Conservation (phyloP, 441 rosid genomes). For the Bruguiera hainesii region DNA sequence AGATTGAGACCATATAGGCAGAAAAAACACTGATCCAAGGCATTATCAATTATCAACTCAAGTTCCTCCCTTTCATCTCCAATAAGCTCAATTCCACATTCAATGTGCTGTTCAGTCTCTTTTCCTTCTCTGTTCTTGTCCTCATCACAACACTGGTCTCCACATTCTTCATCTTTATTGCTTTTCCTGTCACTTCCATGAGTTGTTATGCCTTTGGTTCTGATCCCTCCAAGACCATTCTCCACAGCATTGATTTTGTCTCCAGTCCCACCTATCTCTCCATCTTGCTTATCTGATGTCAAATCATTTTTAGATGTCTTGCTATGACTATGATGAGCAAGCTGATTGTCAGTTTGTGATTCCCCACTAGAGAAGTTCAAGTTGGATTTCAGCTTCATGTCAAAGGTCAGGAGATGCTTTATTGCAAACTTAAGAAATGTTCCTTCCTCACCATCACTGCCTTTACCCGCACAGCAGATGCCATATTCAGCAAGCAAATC, state of each 20-base stretch:
- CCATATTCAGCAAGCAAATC: constrained; percentile 95
- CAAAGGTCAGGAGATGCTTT: constrained; percentile 91
- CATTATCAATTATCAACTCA: constrained; percentile 79
- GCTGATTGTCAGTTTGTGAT: constrained; percentile 34
- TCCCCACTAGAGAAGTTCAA: constrained; percentile 49
- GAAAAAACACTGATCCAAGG: constrained; percentile 97
- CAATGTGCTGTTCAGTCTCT: constrained; percentile 31
- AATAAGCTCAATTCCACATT: constrained; percentile 44
- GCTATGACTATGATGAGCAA: constrained; percentile 21
- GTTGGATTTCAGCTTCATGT: constrained; percentile 85
- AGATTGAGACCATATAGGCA: constrained; percentile 98
- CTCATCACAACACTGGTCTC: constrained; percentile 24
- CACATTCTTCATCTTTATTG: constrained; percentile 24
- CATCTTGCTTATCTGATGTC: constrained; percentile 35
- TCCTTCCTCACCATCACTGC: constrained; percentile 85
- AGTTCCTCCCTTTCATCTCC: constrained; percentile 91
- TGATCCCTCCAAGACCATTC: constrained; percentile 37
- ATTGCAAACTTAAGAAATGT: constrained; percentile 91
- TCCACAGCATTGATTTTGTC: constrained; percentile 26
- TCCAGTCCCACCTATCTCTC: constrained; percentile 43
- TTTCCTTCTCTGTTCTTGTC: constrained; percentile 39
- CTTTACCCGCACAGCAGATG: constrained; percentile 87
- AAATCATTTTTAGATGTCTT: constrained; percentile 39
- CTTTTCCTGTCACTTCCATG: constrained; percentile 26
- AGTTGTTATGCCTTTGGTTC: constrained; percentile 24